Base-by-base conservation (phyloP, 1,139 yeast genomes). In the Pichia sp. region DNA sequence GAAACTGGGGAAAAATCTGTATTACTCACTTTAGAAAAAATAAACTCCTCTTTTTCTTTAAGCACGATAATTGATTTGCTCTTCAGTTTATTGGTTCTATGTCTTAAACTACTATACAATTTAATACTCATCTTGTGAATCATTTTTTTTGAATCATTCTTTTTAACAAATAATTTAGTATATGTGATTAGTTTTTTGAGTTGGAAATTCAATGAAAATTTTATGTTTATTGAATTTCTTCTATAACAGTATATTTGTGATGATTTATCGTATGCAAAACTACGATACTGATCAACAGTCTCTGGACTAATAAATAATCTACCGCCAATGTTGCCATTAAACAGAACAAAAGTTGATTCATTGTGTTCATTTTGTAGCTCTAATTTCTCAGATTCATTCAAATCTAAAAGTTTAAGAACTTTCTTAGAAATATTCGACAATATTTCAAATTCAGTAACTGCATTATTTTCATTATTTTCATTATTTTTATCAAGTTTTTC, bases 171-270 rank as follows among this genome's bases (percentile, higher is more conserved):
- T 3, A 40, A 11, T 25, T 9, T 31, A 8, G 29, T 10, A 40
- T 31, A n/a, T 5, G 33, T 5, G 3, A 30, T 11, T 28, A 40
- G 4, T 8, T 32, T 27, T 5, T 10, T 6, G 7, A 18, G 3
- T 4, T 27, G 9, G 7, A 38, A 11, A 34, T 43, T 42, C n/a
- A 52, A n/a, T 3, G 40, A 11, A 25, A 50, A 33, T 33, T 36
- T 26, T 11, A 52, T 30, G 3, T 46, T 37, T 1, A 52, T 43
- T 7, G 48, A 45, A 35, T 52, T 52, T 41, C 55, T 47, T 40
- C 55, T 30, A 39, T 52, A 52, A 34, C 53, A 48, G 18, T 43
- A 45, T 4, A 52, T 30, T 25, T 38, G 46, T 9, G 6, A n/a
- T 3, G 38, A 7, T 1, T 37, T 25, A 30, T n/a, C 7, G 26